Evolutionary conservation across 2,329 filamentous ascomycete genomes (phyloP).

Genomic region (Trichophyton rubrum): DNA sequence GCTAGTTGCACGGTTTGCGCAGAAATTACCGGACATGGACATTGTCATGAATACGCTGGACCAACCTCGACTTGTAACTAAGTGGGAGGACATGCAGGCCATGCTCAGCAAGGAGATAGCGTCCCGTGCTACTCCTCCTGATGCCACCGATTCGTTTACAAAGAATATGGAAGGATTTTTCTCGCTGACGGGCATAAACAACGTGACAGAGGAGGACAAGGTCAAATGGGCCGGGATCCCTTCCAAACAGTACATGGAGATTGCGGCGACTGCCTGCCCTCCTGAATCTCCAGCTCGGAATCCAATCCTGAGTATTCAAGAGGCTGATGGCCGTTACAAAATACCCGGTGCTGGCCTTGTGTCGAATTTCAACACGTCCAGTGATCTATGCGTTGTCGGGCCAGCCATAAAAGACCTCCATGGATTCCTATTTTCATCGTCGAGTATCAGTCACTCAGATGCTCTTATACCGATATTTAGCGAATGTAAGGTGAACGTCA

Average conservation of each 20-base stretch:
- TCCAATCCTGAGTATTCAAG: slow-evolving; percentile 17
- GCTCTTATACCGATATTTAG: slow-evolving; percentile 39
- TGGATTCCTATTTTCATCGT: slow-evolving; percentile 38
- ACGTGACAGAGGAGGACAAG: neutral
- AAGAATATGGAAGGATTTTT: neutral
- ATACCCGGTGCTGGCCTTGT: slow-evolving; percentile 31
- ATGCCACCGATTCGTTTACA: neutral
- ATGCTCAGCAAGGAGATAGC: neutral
- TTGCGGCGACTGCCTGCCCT: slow-evolving; percentile 15
- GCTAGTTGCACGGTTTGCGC: neutral
- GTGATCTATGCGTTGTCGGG: slow-evolving; percentile 33
- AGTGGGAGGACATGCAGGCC: slow-evolving; percentile 1
- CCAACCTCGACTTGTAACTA: neutral
- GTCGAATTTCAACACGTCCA: slow-evolving; percentile 35
- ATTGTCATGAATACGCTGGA: slow-evolving; percentile 2
- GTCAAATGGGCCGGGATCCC: neutral
- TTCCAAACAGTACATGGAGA: slow-evolving; percentile 3
- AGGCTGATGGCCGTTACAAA: slow-evolving; percentile 24
- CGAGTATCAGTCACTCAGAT: slow-evolving; percentile 34
- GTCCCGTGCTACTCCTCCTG: neutral
- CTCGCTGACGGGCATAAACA: neutral
- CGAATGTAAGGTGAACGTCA: slow-evolving; percentile 38
- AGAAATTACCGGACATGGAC: slow-evolving; percentile 1
- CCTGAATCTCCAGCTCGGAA: slow-evolving; percentile 26
- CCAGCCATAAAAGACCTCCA: slow-evolving; percentile 35